A percentile compares a stretch with the other conserved stretches of the same genome.
phyloP scores from a whole-genome alignment of 2,329 filamentous ascomycete species.

The Diaporthe aspalathi region DNA sequence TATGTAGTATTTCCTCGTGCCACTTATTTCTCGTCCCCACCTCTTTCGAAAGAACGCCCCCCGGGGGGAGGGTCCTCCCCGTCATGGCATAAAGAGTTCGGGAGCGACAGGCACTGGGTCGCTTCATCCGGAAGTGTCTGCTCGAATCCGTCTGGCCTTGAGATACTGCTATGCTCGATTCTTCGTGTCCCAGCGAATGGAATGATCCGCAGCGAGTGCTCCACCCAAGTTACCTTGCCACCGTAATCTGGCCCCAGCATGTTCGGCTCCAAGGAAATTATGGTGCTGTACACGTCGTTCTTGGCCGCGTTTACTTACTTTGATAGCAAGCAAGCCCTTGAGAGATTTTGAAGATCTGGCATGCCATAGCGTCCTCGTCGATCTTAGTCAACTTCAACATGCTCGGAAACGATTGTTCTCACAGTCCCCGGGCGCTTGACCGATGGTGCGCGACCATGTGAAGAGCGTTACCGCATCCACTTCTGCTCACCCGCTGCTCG shows the following conservation, averaged over 20 bases:
- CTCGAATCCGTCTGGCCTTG: background rate
- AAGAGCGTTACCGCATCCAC: constrained; percentile 38
- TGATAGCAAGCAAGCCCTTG: constrained; percentile 51
- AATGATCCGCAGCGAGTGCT: constrained; percentile 51
- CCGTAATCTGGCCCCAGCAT: constrained; percentile 43
- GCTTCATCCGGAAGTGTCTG: background rate
- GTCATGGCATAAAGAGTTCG: background rate
- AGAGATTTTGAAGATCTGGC: constrained; percentile 50
- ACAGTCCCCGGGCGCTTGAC: constrained; percentile 53
- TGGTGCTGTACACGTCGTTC: constrained; percentile 45
- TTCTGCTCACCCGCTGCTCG: constrained; percentile 31
- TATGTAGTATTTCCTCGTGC: background rate
- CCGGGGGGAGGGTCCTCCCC: background rate
- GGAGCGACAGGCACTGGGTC: background rate
- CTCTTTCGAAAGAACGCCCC: too few species aligned
- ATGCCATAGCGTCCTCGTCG: constrained; percentile 45
- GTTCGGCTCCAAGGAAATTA: constrained; percentile 38
- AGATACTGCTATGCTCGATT: constrained; percentile 44
- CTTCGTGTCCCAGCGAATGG: constrained; percentile 56
- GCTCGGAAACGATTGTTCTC: constrained; percentile 51
- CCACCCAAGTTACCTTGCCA: constrained; percentile 41
- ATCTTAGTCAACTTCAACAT: constrained; percentile 46
- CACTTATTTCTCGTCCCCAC: background rate
- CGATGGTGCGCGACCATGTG: constrained; percentile 55
- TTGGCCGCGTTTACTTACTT: constrained; percentile 51